phyloP scores from a whole-genome alignment of 805 yeast species.

The Spathaspora arborariae region DNA sequence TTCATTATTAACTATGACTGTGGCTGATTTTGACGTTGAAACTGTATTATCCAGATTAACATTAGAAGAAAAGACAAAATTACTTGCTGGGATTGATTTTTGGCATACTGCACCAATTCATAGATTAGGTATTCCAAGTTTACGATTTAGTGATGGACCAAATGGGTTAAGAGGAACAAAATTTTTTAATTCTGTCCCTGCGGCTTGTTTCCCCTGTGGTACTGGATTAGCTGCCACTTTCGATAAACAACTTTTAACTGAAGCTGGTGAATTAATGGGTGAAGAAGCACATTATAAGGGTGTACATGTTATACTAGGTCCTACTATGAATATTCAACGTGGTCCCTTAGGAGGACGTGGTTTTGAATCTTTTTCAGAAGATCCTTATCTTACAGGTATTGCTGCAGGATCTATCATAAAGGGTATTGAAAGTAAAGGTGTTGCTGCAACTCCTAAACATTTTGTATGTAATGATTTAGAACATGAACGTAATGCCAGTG shows the following conservation, averaged over 20 bases:
- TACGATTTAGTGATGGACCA: conserved; percentile 40
- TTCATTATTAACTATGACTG: background rate
- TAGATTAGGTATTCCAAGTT: conserved; percentile 40
- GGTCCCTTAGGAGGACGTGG: conserved; percentile 35
- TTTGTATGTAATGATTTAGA: conserved; percentile 32
- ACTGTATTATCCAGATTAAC: conserved; percentile 20
- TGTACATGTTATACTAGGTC: conserved; percentile 29
- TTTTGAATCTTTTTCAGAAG: conserved; percentile 31
- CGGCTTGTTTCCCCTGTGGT: conserved; percentile 34
- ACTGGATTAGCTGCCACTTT: conserved; percentile 31
- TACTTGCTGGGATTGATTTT: conserved; percentile 37
- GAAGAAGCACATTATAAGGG: conserved; percentile 29
- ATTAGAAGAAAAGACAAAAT: conserved; percentile 20
- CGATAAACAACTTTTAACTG: conserved; percentile 21
- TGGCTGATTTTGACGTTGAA: conserved; percentile 23
- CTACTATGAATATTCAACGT: conserved; percentile 30
- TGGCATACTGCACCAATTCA: conserved; percentile 47
- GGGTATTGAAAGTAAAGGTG: conserved; percentile 25
- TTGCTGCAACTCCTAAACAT: conserved; percentile 32
- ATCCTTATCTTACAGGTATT: conserved; percentile 28
- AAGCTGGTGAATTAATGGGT: conserved; percentile 31
- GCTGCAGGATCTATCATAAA: conserved; percentile 22
- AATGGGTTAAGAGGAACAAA: conserved; percentile 32
- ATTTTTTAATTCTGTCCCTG: conserved; percentile 23
- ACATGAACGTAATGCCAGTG: conserved; percentile 25